Conservation (phyloP, 2,329 filamentous ascomycete genomes). For the Fusarium globosum region DNA sequence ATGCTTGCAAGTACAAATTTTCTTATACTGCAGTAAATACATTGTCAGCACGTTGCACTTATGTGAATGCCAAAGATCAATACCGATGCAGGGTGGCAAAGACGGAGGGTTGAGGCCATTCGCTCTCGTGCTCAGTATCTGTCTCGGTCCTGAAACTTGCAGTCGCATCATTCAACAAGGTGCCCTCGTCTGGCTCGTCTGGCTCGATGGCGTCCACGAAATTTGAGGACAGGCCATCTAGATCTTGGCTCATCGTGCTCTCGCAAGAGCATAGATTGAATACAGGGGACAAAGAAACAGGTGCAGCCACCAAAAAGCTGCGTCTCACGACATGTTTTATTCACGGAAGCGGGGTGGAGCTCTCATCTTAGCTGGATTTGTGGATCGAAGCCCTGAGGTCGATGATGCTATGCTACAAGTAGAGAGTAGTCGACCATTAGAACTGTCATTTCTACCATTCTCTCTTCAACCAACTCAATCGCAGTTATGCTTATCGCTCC, state of each 20-base stretch:
- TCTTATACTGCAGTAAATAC: neutral
- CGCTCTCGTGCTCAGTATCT: neutral
- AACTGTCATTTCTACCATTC: neutral
- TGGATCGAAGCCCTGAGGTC: neutral
- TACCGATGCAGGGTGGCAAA: conserved; percentile 13
- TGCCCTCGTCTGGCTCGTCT: neutral
- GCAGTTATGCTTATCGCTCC: neutral
- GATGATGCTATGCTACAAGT: neutral
- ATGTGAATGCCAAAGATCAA: accelerated
- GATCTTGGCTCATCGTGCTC: neutral
- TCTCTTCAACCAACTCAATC: too few relatives aligned
- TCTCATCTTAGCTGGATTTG: neutral
- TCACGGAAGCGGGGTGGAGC: neutral
- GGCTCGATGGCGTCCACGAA: neutral
- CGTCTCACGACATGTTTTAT: neutral
- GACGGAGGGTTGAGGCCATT: neutral
- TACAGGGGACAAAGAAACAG: neutral
- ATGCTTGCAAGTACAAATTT: conserved; percentile 18
- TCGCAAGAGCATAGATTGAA: too few relatives aligned
- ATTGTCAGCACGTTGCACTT: too few relatives aligned
- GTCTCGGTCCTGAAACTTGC: neutral
- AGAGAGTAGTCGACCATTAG: neutral
- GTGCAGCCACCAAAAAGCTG: too few relatives aligned
- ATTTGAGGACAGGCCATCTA: neutral
- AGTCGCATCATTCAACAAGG: neutral